Base-by-base conservation (phyloP, 2,329 filamentous ascomycete species). In the Xylariaceae sp. region DNA sequence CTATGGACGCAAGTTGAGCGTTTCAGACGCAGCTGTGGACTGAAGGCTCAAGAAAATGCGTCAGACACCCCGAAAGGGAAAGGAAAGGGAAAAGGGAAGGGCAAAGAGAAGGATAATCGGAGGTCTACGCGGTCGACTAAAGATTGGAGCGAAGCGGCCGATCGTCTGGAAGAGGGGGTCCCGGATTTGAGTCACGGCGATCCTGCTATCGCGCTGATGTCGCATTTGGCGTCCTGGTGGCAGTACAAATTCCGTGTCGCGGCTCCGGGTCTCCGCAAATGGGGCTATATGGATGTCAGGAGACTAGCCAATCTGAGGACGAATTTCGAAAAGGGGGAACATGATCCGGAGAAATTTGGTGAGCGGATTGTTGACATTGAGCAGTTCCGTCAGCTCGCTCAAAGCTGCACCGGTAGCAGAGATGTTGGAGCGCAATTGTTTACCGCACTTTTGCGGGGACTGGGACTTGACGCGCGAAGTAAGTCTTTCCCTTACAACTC, bases 361-460 rank as follows among this genome's bases (percentile, higher is more conserved):
- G 94, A 97, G 74, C 81, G 83, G 10, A 83, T 97, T 1, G 74
- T 76, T n/a, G 77, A 78, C 55, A 68, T 92, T 0, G 78, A 86
- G 0, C 85, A 85, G 3, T 92, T 97, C 62, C 84, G 87, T 41
- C 75, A 81, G 18, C 78, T 81, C 53, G 93, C 93, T 1, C 83
- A 83, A 63, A 76, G 77, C 37, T 90, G 90, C 67, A 79, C 85
- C 61, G 94, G 94, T 0, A 97, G 92, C 61, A 83, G 92, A 63
- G 94, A 97, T 72, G 81, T 94, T 2, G 92, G 92, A 0, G 88
- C 90, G 0, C 92, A 97, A 69, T 80, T 99, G 0, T 97, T 97
- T 65, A 95, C 91, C 0, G 90, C 91, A 2, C 76, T 99, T 6
- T 73, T 97, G 18, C 82, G 94, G 64, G 91, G 87, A 0, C 71